Base-by-base conservation (phyloP, 352 stramenopile species). In the Pythium volutum region DNA sequence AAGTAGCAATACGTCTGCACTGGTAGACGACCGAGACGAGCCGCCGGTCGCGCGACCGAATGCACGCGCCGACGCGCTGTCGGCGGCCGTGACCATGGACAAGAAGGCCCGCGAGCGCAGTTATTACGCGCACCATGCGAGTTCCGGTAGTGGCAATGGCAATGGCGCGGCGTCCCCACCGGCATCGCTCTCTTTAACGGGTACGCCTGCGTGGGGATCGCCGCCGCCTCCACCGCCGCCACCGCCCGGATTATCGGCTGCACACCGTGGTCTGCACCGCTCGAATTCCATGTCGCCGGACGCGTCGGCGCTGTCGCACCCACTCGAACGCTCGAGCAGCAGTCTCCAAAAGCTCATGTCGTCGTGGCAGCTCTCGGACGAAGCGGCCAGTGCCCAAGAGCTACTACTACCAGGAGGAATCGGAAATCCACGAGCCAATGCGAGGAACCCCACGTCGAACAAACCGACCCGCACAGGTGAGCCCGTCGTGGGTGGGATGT, bases 311-410 rank as follows among this genome's bases (percentile, higher is more conserved):
- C 23, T 36, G 29, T 15, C 33, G 31, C 11, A 36, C 1, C 52
- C 42, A 41, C 36, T 62, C 8, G 45, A 62, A 31, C 68, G 77
- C 15, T 34, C 29, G 29, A 65, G 59, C 11, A 89, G 77, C 57
- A 88, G 76, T 54, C 72, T 89, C 36, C 80, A 89, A 59, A 70
- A 79, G 31, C 69, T 89, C 0, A 70, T 77, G 42, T 69, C 82
- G 20, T 72, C 73, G 56, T 71, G 81, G 29, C 67, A 80, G 29
- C 26, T 53, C 5, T 48, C 73, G 25, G 69, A 87, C 14, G 65
- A 72, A 10, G 26, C 29, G 29, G 1, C 29, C 29, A 34, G 6
- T 10, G 36, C 12, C 8, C 36, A 42, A 12, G 8, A 15, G 36
- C 29, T 34, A 34, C 29, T 34, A 10, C 29, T 4, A 42, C 8